These are phyloP conservation scores for Salisapilia sapeloensis DNA, from an alignment of 352 stramenopile genomes.

Conservation along the genomic window DNA sequence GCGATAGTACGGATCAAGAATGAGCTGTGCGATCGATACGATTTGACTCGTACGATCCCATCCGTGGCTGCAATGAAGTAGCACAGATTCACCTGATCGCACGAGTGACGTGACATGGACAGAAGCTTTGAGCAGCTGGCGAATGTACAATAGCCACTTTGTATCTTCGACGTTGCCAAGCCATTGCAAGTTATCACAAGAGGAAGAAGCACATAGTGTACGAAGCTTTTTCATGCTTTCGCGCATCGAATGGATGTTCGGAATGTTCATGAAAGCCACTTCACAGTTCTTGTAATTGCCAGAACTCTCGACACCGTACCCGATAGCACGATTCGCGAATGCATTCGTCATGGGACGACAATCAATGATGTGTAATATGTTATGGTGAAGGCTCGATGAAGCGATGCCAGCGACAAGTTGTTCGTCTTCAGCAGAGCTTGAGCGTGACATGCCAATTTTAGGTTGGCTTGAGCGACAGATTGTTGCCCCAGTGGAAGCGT, in stretches of 20 bases:
- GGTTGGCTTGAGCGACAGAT: conserved; percentile 67
- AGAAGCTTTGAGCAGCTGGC: conserved; percentile 84
- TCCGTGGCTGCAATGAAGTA: conserved; percentile 74
- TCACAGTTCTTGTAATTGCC: conserved; percentile 91
- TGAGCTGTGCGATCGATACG: conserved; percentile 36
- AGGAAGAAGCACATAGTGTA: conserved; percentile 50
- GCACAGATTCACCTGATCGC: conserved; percentile 66
- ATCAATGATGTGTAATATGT: conserved; percentile 67
- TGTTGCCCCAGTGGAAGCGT: conserved; percentile 40
- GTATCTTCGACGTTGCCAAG: conserved; percentile 88
- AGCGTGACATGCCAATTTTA: conserved; percentile 68
- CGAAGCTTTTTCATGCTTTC: conserved; percentile 78
- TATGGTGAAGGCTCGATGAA: conserved; percentile 38
- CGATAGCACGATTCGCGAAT: conserved; percentile 72
- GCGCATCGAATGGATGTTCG: conserved; percentile 97
- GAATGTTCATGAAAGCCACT: conserved; percentile 97
- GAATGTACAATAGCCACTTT: conserved; percentile 94
- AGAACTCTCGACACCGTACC: conserved; percentile 91
- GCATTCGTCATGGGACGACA: conserved; percentile 70
- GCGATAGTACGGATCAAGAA: conserved; percentile 65
- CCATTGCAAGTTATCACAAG: conserved; percentile 87
- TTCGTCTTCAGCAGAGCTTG: conserved; percentile 51
- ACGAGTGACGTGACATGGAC: conserved; percentile 86
- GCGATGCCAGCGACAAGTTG: conserved; percentile 46
- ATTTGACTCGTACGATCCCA: conserved; percentile 88